Percentiles rank a stretch among this genome's conserved stretches.
phyloP scores from a whole-genome alignment of 768 basidiomycete genomes.

The Hortiboletus flavorubellus region DNA sequence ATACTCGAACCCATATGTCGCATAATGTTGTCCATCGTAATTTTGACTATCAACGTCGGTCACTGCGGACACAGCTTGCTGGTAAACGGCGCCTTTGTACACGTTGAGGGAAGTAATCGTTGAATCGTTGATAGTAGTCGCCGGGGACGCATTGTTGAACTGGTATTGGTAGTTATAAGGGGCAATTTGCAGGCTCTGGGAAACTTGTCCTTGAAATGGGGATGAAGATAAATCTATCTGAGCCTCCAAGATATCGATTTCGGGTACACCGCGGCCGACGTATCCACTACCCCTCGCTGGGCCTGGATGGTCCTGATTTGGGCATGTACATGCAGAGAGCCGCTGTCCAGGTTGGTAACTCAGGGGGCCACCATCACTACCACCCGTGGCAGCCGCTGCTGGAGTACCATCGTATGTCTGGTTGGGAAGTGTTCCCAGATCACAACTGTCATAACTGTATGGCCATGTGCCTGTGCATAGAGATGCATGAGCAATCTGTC shows the following conservation, averaged over 20 bases:
- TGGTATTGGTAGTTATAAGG: constrained; percentile 73
- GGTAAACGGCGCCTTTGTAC: constrained; percentile 68
- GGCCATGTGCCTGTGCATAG: constrained; percentile 55
- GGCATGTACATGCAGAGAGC: constrained; percentile 84
- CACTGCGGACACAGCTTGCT: constrained; percentile 73
- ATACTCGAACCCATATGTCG: constrained; percentile 74
- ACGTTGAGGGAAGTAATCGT: constrained; percentile 54
- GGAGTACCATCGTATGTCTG: constrained; percentile 70
- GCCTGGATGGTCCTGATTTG: constrained; percentile 84
- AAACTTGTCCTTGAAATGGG: constrained; percentile 58
- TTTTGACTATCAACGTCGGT: constrained; percentile 50
- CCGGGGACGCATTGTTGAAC: constrained; percentile 51
- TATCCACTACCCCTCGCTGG: constrained; percentile 45
- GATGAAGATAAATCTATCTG: constrained; percentile 54
- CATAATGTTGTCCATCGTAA: constrained; percentile 55
- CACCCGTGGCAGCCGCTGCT: constrained; percentile 51
- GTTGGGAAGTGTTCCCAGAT: constrained; percentile 81
- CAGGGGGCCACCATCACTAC: constrained; percentile 47
- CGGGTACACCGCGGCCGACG: constrained; percentile 75
- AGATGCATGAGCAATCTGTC: not conserved
- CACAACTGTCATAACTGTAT: constrained; percentile 81
- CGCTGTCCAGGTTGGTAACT: constrained; percentile 87
- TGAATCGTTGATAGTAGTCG: constrained; percentile 51
- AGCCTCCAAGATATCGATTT: constrained; percentile 91
- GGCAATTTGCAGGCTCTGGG: constrained; percentile 78